Conservation (phyloP, 2,329 filamentous ascomycete genomes). For the Teratosphaeria gauchensis region DNA sequence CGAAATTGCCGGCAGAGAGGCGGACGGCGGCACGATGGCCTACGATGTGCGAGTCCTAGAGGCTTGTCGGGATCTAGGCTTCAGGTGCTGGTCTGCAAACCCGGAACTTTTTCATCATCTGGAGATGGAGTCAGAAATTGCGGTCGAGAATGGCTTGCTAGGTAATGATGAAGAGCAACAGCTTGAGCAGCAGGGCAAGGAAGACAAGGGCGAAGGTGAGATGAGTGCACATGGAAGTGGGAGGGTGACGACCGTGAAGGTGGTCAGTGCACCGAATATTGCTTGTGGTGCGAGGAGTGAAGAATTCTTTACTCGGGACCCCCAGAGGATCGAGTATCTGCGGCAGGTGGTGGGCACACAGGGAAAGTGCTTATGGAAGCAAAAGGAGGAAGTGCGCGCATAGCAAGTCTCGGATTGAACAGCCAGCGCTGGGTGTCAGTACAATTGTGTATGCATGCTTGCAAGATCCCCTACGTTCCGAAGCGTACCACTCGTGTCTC, state of each 20-base stretch:
- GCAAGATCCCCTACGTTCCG: too few species aligned
- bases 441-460: not conserved
- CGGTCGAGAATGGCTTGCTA: conserved; percentile 14
- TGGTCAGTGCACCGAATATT: conserved; percentile 21
- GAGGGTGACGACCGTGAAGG: not conserved
- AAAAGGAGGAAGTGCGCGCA: conserved; percentile 1
- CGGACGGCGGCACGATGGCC: conserved; percentile 22
- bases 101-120: conserved; percentile 34
- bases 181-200: not conserved
- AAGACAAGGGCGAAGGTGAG: conserved; percentile 1
- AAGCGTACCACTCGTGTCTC: too few species aligned
- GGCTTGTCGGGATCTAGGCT: conserved; percentile 27
- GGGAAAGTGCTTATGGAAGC: conserved; percentile 28
- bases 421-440: not conserved
- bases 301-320: conserved; percentile 27
- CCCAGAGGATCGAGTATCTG: conserved; percentile 24
- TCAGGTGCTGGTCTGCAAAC: conserved; percentile 27
- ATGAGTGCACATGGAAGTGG: conserved; percentile 1
- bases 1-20: conserved; percentile 27
- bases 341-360: conserved; percentile 29
- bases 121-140: conserved; percentile 28
- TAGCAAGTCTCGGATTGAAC: not conserved
- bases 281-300: conserved; percentile 29
- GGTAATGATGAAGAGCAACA: not conserved
- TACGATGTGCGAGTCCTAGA: conserved; percentile 33